Evolutionary conservation across 2,329 filamentous ascomycete species (phyloP).

Genomic region (Trichophyton benhamiae): DNA sequence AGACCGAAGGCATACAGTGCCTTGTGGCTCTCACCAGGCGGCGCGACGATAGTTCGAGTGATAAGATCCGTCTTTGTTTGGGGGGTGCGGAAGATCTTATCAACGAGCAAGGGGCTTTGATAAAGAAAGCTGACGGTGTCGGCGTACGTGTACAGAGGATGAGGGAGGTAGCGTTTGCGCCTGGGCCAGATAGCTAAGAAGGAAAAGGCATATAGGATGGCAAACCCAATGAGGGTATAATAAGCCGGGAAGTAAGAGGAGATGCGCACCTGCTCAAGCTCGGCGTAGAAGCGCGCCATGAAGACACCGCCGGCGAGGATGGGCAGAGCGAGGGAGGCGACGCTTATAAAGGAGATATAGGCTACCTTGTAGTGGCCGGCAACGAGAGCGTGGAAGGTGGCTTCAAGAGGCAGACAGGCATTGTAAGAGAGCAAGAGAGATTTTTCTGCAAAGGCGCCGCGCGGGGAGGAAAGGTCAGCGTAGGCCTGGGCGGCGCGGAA

Average conservation of each 20-base stretch:
- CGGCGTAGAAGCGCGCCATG: conserved; percentile 47
- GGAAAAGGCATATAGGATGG: conserved; percentile 56
- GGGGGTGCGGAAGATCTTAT: conserved; percentile 60
- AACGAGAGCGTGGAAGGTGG: conserved; percentile 40
- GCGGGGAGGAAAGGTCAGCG: conserved; percentile 39
- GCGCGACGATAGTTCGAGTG: conserved; percentile 50
- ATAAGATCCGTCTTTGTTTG: conserved; percentile 56
- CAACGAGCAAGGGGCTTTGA: conserved; percentile 57
- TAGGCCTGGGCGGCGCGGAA: conserved; percentile 49
- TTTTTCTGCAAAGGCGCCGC: conserved; percentile 43
- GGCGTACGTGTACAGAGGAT: conserved; percentile 58
- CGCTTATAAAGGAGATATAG: conserved; percentile 42
- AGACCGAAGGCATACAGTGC: conserved; percentile 46
- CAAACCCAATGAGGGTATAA: conserved; percentile 58
- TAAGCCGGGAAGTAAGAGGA: conserved; percentile 62
- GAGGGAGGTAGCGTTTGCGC: conserved; percentile 55
- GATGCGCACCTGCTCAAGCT: conserved; percentile 42
- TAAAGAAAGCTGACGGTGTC: conserved; percentile 69
- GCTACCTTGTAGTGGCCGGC: conserved; percentile 48
- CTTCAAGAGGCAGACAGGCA: conserved; percentile 40
- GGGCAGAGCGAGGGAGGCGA: conserved; percentile 43
- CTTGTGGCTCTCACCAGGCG: conserved; percentile 26
- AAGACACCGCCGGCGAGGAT: conserved; percentile 50
- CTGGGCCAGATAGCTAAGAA: conserved; percentile 50
- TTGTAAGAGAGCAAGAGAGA: conserved; percentile 48